Percentiles rank a stretch among this genome's conserved stretches.
Evolutionary conservation across 1,284 basidiomycete species (phyloP).

Genomic region (Vanrija humicola): DNA sequence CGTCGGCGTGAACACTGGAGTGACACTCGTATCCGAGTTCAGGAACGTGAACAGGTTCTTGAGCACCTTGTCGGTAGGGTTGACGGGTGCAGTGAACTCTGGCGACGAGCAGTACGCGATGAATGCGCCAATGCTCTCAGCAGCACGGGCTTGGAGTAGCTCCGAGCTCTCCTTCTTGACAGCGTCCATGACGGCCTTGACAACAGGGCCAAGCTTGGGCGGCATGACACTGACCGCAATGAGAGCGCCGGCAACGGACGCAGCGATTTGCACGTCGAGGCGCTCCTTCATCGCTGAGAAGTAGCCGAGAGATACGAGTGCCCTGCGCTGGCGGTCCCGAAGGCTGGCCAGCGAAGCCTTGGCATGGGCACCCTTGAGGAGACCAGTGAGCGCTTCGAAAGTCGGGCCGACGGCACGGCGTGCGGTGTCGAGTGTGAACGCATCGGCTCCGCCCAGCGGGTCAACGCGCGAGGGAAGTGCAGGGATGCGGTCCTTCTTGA

Average conservation of each 20-base stretch:
- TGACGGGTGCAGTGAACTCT: conserved; percentile 55
- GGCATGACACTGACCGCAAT: conserved; percentile 79
- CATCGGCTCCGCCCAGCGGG: conserved; percentile 57
- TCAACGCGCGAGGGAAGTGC: conserved; percentile 73
- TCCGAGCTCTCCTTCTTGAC: conserved; percentile 93
- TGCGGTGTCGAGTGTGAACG: conserved; percentile 79
- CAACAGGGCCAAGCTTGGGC: conserved; percentile 91
- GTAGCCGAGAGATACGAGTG: conserved; percentile 72
- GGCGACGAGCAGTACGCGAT: conserved; percentile 76
- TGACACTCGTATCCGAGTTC: conserved; percentile 84
- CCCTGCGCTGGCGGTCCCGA: conserved; percentile 69
- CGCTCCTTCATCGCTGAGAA: conserved; percentile 79
- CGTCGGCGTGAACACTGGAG: conserved; percentile 74
- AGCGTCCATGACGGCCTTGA: conserved; percentile 96
- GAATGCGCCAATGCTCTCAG: conserved; percentile 79
- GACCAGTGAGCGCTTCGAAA: conserved; percentile 61
- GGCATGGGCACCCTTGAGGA: conserved; percentile 62
- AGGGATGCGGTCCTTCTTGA: conserved; percentile 75
- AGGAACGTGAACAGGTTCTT: conserved; percentile 97
- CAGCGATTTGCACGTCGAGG: conserved; percentile 81
- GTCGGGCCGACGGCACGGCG: conserved; percentile 65
- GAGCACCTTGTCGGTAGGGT: conserved; percentile 86
- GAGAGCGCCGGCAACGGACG: conserved; percentile 85
- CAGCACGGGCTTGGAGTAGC: conserved; percentile 86
- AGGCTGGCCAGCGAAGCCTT: conserved; percentile 73